Conservation (phyloP, 805 yeast genomes). For the Candida chilensis region DNA sequence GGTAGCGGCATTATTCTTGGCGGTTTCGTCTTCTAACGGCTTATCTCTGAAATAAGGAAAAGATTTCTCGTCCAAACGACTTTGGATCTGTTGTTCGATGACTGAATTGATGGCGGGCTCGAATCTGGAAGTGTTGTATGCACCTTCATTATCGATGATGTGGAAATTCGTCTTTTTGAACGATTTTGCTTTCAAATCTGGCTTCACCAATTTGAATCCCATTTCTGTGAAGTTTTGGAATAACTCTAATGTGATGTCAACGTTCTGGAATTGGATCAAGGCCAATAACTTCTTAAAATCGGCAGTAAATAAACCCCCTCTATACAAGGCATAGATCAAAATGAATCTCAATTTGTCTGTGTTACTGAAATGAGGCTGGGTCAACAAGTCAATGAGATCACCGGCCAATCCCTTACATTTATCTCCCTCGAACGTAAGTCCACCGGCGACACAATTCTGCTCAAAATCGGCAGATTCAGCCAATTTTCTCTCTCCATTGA, state of each 20-base stretch:
- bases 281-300: constrained; percentile 66
- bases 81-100: constrained; percentile 38
- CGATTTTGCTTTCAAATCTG: constrained; percentile 26
- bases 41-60: constrained; percentile 76
- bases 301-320: constrained; percentile 71
- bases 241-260: constrained; percentile 36
- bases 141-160: constrained; percentile 40
- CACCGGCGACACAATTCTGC: constrained; percentile 71
- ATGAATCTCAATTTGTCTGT: constrained; percentile 72
- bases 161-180: constrained; percentile 45
- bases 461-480: constrained; percentile 78
- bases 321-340: constrained; percentile 62
- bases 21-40: constrained; percentile 44
- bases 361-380: constrained; percentile 35
- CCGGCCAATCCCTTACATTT: constrained; percentile 52
- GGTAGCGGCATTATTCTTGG: constrained; percentile 8
- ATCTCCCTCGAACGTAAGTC: constrained; percentile 59
- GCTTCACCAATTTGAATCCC: constrained; percentile 48
- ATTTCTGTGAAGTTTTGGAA: constrained; percentile 47
- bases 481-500: constrained; percentile 48
- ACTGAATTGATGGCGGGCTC: constrained; percentile 61
- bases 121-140: constrained; percentile 62
- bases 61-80: constrained; percentile 42
- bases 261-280: constrained; percentile 36
- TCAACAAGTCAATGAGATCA: constrained; percentile 47